phyloP scores from a whole-genome alignment of 169 alveolate genomes.

The Cryptosporidium tyzzeri region DNA sequence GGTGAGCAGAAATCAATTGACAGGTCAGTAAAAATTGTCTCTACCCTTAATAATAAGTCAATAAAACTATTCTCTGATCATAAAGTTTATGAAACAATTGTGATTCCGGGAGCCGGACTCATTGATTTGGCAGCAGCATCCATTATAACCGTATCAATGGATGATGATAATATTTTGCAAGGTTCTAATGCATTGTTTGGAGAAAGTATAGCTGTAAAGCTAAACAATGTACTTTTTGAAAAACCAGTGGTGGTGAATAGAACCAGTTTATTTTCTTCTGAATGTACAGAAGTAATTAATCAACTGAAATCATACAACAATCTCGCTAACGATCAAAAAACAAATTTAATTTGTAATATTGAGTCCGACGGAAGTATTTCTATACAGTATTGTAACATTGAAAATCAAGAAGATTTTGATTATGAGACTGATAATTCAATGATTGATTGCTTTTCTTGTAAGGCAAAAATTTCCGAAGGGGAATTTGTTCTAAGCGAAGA shows the following conservation, averaged over 20 bases:
- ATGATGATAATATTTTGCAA: neutral
- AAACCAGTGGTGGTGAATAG: slow-evolving; percentile 4
- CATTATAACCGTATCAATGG: neutral
- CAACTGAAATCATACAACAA: slow-evolving; percentile 5
- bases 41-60: slow-evolving; percentile 58
- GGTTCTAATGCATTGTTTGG: neutral
- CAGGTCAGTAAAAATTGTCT: neutral
- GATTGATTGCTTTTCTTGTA: slow-evolving; percentile 50
- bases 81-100: slow-evolving; percentile 79
- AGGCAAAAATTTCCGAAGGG: slow-evolving; percentile 22
- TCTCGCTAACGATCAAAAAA: neutral
- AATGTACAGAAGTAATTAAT: slow-evolving; percentile 9
- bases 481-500: slow-evolving; percentile 12
- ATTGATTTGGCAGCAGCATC: slow-evolving; percentile 82
- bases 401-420: neutral
- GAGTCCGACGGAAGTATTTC: slow-evolving; percentile 33
- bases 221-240: slow-evolving; percentile 46
- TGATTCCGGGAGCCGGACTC: slow-evolving; percentile 83
- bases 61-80: slow-evolving; percentile 81
- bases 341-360: slow-evolving; percentile 36
- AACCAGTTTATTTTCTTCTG: neutral
- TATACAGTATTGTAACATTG: slow-evolving; percentile 5
- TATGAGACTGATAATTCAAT: neutral
- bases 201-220: slow-evolving; percentile 2
- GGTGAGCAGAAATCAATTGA: slow-evolving; percentile 52